These are phyloP conservation scores for Oenanthe sinensis DNA, from an alignment of 129 eudicot species.

Conservation along the genomic window DNA sequence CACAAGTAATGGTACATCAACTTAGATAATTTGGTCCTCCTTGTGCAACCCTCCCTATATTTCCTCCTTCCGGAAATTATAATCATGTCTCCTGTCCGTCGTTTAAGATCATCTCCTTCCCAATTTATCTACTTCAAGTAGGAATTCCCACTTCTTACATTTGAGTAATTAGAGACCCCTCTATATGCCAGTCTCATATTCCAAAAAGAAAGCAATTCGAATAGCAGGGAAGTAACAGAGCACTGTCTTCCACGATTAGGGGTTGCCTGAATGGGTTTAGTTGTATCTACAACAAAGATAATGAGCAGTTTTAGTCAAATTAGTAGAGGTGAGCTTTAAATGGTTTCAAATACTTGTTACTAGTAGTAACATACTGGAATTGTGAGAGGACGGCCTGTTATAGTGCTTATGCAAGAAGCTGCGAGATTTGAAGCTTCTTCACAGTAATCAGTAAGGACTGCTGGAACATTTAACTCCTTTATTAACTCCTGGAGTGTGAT, in stretches of 20 bases:
- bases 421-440: conserved; percentile 92
- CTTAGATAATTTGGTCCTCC: neutral
- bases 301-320: neutral
- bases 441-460: conserved; percentile 83
- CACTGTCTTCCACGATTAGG: conserved; percentile 63
- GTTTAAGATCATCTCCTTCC: neutral
- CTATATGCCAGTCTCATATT: conserved; percentile 20
- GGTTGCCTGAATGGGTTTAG: conserved; percentile 94
- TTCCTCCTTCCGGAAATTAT: neutral
- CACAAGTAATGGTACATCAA: neutral
- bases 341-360: neutral
- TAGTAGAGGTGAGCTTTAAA: neutral
- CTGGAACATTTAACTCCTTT: conserved; percentile 52
- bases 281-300: conserved; percentile 43
- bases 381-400: conserved; percentile 34
- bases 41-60: neutral
- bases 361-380: conserved; percentile 43
- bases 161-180: neutral
- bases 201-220: conserved; percentile 92
- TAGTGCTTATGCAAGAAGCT: conserved; percentile 42
- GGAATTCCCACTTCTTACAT: neutral
- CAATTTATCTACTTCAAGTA: neutral
- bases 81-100: neutral
- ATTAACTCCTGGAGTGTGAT: conserved; percentile 53
- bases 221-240: conserved; percentile 69